Conservation (phyloP, 257 asterid genomes). For the Mentha longifolia region DNA sequence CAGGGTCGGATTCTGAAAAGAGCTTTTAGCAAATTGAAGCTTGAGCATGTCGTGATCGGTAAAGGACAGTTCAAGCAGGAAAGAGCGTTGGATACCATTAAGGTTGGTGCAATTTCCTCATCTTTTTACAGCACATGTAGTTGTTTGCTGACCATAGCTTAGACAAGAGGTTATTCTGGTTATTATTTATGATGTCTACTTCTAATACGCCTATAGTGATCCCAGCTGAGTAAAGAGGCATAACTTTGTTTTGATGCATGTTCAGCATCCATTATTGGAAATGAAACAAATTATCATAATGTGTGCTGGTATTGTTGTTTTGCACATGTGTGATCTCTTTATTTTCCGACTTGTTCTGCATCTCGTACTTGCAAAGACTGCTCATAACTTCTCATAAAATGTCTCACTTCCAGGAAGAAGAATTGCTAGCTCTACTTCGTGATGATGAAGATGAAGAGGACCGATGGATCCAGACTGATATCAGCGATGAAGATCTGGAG, state of each 20-base stretch:
- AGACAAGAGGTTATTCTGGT: not conserved
- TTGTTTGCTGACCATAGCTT: conserved; percentile 8
- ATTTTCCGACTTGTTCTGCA: not conserved
- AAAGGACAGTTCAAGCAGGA: conserved; percentile 96
- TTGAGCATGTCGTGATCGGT: conserved; percentile 95
- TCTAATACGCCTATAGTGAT: no score
- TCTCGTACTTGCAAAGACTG: not conserved
- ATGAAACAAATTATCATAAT: no score
- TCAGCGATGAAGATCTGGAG: conserved; percentile 77
- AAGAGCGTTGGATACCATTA: conserved; percentile 48
- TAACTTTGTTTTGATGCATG: no score
- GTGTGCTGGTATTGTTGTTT: no score
- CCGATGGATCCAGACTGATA: conserved; percentile 82
- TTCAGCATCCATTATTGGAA: no score
- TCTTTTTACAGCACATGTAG: not conserved
- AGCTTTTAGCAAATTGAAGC: conserved; percentile 95
- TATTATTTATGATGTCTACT: not conserved
- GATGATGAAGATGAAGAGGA: conserved; percentile 77
- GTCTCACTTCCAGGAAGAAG: conserved; percentile 68
- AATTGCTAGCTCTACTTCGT: conserved; percentile 71
- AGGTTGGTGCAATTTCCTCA: conserved; percentile 44
- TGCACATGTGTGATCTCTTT: no score
- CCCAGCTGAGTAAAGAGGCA: no score
- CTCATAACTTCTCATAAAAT: not conserved
- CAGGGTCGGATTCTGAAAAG: conserved; percentile 95